These are phyloP conservation scores for cucumber (Cucumis sativus) DNA, from an alignment of 306 rosid species.

Conservation along the genomic window Cucumber_9930_V3 NC_026657.2:14430501-14431000, in stretches of 20 bases:
- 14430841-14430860: not conserved
- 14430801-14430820: not conserved
- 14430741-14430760: not conserved
- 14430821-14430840: not conserved
- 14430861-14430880: not conserved
- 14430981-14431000: not conserved
- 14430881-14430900: not conserved
- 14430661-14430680: not conserved
- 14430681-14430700: not conserved
- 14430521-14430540: not conserved
- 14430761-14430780: not conserved
- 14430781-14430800: not conserved
- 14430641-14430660: no score
- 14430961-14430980: not conserved
- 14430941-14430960: not conserved
- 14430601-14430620: not conserved
- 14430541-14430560: not conserved
- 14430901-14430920: not conserved
- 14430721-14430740: no score
- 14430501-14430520: not conserved
- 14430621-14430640: no score
- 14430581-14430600: not conserved
- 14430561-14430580: not conserved
- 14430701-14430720: no score
- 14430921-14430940: not conserved